These are phyloP conservation scores for Hordeum marinum DNA, from an alignment of 176 grass and related monocot species.

Conservation along the genomic window DNA sequence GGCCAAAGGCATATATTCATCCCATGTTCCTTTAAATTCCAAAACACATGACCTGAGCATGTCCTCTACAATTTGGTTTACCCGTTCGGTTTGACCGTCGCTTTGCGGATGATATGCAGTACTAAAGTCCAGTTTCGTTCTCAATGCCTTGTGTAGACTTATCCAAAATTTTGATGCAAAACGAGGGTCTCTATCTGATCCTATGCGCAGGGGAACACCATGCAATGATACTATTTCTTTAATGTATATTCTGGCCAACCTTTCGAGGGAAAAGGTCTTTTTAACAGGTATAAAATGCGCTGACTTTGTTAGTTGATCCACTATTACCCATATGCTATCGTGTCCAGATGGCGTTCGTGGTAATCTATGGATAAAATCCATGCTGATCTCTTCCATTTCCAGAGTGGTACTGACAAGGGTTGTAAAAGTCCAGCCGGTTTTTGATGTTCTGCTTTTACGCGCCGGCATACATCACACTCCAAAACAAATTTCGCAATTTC, in stretches of 20 bases:
- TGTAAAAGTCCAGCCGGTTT: neutral
- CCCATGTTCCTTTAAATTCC: no score
- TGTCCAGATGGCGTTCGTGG: neutral
- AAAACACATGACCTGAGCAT: no score
- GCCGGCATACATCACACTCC: neutral
- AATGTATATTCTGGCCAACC: neutral
- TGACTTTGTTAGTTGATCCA: neutral
- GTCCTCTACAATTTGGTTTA: neutral
- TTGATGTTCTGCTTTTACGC: neutral
- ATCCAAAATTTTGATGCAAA: neutral
- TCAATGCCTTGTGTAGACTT: neutral
- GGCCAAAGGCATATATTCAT: no score
- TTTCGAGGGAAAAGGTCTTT: neutral
- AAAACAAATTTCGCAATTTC: neutral
- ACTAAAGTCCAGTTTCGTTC: neutral
- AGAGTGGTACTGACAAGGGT: neutral
- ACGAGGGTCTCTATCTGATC: neutral
- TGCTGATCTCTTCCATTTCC: neutral
- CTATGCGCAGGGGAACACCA: neutral
- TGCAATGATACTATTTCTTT: neutral
- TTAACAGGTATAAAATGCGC: neutral
- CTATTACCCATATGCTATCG: neutral
- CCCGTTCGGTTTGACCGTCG: neutral
- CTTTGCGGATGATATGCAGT: neutral
- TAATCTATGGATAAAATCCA: neutral